Evolutionary conservation across 2,329 filamentous ascomycete genomes (phyloP).

Genomic region (Alternaria gaisen): DNA sequence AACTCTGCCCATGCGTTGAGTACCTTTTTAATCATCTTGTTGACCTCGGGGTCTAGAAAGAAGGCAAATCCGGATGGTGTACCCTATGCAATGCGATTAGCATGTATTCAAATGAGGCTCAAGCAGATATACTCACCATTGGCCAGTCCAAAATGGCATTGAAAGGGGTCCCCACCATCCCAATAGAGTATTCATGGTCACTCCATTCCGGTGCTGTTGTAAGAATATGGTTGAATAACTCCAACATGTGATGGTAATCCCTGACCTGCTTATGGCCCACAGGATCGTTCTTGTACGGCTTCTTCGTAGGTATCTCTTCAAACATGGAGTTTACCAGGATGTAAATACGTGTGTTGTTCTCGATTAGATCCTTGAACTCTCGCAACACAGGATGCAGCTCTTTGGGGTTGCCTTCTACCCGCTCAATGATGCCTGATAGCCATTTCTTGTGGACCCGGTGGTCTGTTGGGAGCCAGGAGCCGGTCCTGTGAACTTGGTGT

Average conservation of each 20-base stretch:
- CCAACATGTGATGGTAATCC: slow-evolving; percentile 72
- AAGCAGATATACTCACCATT: slow-evolving; percentile 54
- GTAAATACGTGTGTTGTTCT: slow-evolving; percentile 69
- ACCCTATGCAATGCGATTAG: neutral
- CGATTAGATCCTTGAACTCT: slow-evolving; percentile 73
- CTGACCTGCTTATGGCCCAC: slow-evolving; percentile 70
- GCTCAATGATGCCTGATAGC: slow-evolving; percentile 65
- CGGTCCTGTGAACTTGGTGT: slow-evolving; percentile 29
- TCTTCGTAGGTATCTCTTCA: slow-evolving; percentile 68
- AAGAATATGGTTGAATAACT: slow-evolving; percentile 68
- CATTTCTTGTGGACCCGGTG: slow-evolving; percentile 69
- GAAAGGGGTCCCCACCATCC: slow-evolving; percentile 65
- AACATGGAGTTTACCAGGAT: slow-evolving; percentile 76
- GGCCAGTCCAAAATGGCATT: slow-evolving; percentile 67
- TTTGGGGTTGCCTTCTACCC: slow-evolving; percentile 62
- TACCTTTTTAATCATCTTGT: slow-evolving; percentile 61
- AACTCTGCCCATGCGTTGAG: slow-evolving; percentile 60
- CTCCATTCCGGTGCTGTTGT: slow-evolving; percentile 54
- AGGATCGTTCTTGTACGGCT: slow-evolving; percentile 68
- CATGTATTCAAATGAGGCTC: slow-evolving; percentile 20
- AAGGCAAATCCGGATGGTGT: slow-evolving; percentile 60
- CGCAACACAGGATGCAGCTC: slow-evolving; percentile 67
- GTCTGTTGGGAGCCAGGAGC: slow-evolving; percentile 69
- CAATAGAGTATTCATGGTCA: slow-evolving; percentile 46
- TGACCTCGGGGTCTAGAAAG: slow-evolving; percentile 52